Conservation (phyloP, 2,329 filamentous ascomycete species). For the Ophiosphaerella herpotricha region DNA sequence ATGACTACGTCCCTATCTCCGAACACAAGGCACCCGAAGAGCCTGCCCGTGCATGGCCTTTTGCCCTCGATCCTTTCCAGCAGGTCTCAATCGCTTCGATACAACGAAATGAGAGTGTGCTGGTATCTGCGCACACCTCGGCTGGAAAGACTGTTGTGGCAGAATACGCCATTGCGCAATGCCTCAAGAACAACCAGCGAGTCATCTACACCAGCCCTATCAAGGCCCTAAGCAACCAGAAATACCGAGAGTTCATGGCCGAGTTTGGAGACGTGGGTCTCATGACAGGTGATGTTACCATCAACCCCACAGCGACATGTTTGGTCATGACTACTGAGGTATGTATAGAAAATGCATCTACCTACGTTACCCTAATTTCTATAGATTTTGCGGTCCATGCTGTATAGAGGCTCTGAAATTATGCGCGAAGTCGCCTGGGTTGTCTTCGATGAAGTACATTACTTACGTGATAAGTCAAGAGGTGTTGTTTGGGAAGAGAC, state of each 20-base stretch:
- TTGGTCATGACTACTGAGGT: slow-evolving; percentile 97
- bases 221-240: slow-evolving; percentile 98
- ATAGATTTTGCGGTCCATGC: slow-evolving; percentile 91
- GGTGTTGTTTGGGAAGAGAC: slow-evolving; percentile 99
- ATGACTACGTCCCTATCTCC: slow-evolving; percentile 92
- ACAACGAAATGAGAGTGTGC: slow-evolving; percentile 90
- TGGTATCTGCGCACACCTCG: slow-evolving; percentile 96
- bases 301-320: slow-evolving; percentile 97
- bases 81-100: slow-evolving; percentile 93
- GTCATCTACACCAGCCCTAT: slow-evolving; percentile 99
- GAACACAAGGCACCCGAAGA: slow-evolving; percentile 87
- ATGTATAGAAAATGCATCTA: slow-evolving; percentile 9
- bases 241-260: slow-evolving; percentile 93
- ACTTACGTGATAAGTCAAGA: slow-evolving; percentile 90
- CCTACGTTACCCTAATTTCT: slow-evolving; percentile 18
- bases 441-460: slow-evolving; percentile 97
- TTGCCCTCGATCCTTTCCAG: slow-evolving; percentile 97
- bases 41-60: slow-evolving; percentile 82
- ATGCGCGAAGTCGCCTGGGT: slow-evolving; percentile 99
- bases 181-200: slow-evolving; percentile 93
- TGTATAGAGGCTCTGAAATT: slow-evolving; percentile 97
- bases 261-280: slow-evolving; percentile 96
- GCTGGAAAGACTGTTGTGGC: slow-evolving; percentile 98
- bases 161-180: slow-evolving; percentile 97
- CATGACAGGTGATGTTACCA: slow-evolving; percentile 99